Evolutionary conservation across 768 basidiomycete genomes (phyloP).

Genomic region (Wakefieldia striispora): DNA sequence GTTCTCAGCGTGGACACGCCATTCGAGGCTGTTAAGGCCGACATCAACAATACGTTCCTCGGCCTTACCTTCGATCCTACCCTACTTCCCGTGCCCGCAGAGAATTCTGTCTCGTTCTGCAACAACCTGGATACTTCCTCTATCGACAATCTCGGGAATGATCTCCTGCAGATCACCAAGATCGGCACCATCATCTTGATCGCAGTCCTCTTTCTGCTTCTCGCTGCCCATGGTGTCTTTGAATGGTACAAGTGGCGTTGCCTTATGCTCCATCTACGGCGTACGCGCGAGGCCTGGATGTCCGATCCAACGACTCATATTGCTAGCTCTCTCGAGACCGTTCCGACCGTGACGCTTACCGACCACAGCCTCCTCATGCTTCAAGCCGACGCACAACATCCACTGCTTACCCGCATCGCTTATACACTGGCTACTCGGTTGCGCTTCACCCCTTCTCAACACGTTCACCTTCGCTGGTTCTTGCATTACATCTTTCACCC

Average conservation of each 20-base stretch:
- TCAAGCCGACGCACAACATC: conserved; percentile 65
- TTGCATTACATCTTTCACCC: conserved; percentile 89
- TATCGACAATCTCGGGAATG: conserved; percentile 79
- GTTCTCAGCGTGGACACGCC: conserved; percentile 70
- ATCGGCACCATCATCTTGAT: conserved; percentile 77
- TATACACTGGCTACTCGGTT: conserved; percentile 51
- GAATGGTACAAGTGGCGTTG: conserved; percentile 90
- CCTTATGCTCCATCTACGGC: conserved; percentile 61
- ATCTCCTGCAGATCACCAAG: conserved; percentile 76
- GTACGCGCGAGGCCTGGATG: conserved; percentile 74
- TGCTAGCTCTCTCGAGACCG: conserved; percentile 18
- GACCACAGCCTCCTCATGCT: conserved; percentile 82
- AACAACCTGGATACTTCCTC: conserved; percentile 74
- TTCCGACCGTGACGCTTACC: conserved; percentile 58
- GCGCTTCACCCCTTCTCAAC: conserved; percentile 56
- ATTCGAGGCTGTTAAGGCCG: conserved; percentile 82
- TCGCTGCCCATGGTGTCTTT: conserved; percentile 69
- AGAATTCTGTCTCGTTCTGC: conserved; percentile 74
- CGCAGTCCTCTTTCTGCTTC: conserved; percentile 65
- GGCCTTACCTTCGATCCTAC: conserved; percentile 71
- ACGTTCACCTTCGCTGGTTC: conserved; percentile 82
- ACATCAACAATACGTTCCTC: conserved; percentile 84
- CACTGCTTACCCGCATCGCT: conserved; percentile 65
- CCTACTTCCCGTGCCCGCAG: conserved; percentile 72
- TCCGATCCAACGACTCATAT: conserved; percentile 66